These are phyloP conservation scores for Kluyveromyces aestuarii DNA, from an alignment of 805 yeast species.

Conservation along the genomic window DNA sequence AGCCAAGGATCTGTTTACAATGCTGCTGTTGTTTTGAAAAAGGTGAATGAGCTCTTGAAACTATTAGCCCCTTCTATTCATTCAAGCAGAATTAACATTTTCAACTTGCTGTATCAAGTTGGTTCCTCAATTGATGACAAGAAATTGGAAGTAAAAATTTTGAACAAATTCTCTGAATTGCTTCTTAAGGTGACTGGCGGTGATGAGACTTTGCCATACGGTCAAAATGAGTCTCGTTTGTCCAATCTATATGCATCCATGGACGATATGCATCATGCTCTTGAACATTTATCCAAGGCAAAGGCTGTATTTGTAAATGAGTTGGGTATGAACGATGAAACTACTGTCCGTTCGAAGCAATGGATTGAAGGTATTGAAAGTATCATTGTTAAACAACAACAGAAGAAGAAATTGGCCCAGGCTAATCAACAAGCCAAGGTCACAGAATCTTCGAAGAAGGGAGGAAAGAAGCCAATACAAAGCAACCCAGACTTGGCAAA, in stretches of 20 bases:
- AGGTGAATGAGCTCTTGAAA: conserved; percentile 53
- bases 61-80: conserved; percentile 45
- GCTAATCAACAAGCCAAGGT: conserved; percentile 19
- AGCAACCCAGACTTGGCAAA: conserved; percentile 46
- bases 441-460: conserved; percentile 14
- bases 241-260: conserved; percentile 48
- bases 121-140: conserved; percentile 47
- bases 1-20: conserved; percentile 48
- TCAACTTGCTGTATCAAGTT: conserved; percentile 42
- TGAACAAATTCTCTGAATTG: conserved; percentile 43
- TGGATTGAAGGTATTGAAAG: conserved; percentile 52
- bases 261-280: conserved; percentile 47
- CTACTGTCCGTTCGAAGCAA: conserved; percentile 57
- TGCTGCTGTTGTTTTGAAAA: conserved; percentile 51
- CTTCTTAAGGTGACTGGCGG: conserved; percentile 47
- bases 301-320: conserved; percentile 44
- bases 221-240: conserved; percentile 57
- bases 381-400: conserved; percentile 22
- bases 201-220: conserved; percentile 47
- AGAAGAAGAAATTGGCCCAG: conserved; percentile 20
- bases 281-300: conserved; percentile 47
- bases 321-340: conserved; percentile 59
- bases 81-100: conserved; percentile 59
- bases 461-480: conserved; percentile 20
- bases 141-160: conserved; percentile 46